Base-by-base conservation (phyloP, 805 yeast genomes). In the Monosporozyma yasuniensis region DNA sequence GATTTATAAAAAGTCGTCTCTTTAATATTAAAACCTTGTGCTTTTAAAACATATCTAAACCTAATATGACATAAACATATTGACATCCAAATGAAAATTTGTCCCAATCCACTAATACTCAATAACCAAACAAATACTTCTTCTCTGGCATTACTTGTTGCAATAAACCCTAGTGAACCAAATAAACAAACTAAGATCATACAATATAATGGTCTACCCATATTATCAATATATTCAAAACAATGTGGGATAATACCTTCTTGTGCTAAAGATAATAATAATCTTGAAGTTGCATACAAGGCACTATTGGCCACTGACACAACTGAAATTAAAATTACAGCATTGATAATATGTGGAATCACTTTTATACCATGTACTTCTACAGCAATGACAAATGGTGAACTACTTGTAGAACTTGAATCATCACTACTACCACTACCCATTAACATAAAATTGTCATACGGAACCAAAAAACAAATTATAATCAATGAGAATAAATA, bases 31-130 rank as follows among this genome's bases (percentile, higher is more conserved):
- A 19, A 18, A 37, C 83, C 83, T 65, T 80, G 83, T 9, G 58
- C 68, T n/a, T 61, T 62, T 54, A 74, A 50, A 8, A 83, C 84
- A 49, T 72, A 56, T 60, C 87, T 80, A 69, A 83, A 84, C 57
- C 90, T 73, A 47, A 86, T 68, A 61, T 83, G 90, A 43, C 83
- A 78, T 41, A 77, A 67, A 61, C 84, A 80, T 54, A 85, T 80
- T 6, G 87, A 77, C 47, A 82, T 83, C 95, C 95, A 86, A 34
- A 87, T 81, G 67, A 84, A 79, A 52, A 85, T 72, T n/a, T 89
- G 80, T 0, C 89, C 80, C 54, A 86, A 71, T 53, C 90, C 90
- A 39, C 88, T 81, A 32, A 86, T 66, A n/a, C 90, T 84, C 59
- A 83, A 71, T 66, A 86, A 67, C 93, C 93, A 86, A 56, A 72